Conservation (phyloP, 495 filamentous ascomycete genomes). For the Penicillium robsamsonii region DNA sequence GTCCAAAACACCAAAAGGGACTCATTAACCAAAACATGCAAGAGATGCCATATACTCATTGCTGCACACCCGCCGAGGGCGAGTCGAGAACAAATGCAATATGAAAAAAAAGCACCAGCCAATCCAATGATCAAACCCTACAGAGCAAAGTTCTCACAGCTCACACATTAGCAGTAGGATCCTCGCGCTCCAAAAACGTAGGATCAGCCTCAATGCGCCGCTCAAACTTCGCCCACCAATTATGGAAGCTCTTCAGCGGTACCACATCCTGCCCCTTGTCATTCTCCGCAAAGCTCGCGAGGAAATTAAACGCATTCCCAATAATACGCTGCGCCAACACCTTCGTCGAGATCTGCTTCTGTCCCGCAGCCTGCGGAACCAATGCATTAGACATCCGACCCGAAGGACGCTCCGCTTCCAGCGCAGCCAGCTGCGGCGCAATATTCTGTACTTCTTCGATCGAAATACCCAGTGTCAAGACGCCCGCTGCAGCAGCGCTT, state of each 20-base stretch:
- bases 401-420: slow-evolving; percentile 44
- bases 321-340: slow-evolving; percentile 89
- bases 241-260: slow-evolving; percentile 83
- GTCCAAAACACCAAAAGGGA: slow-evolving; percentile 1
- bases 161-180: slow-evolving; percentile 35
- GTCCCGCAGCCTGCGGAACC: slow-evolving; percentile 26
- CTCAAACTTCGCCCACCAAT: slow-evolving; percentile 99
- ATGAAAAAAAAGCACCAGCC: neutral
- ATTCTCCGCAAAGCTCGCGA: slow-evolving; percentile 75
- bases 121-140: neutral
- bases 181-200: slow-evolving; percentile 80
- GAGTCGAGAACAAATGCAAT: neutral
- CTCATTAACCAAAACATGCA: slow-evolving; percentile 8
- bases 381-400: slow-evolving; percentile 23
- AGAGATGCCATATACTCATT: slow-evolving; percentile 6
- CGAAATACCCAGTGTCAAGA: slow-evolving; percentile 74
- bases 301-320: slow-evolving; percentile 94
- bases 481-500: slow-evolving; percentile 23
- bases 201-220: slow-evolving; percentile 81
- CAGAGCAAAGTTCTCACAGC: slow-evolving; percentile 3
- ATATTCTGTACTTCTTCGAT: slow-evolving; percentile 75
- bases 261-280: slow-evolving; percentile 74
- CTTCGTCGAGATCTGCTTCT: slow-evolving; percentile 56
- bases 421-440: slow-evolving; percentile 59
- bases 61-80: neutral